A percentile compares a stretch with the other conserved stretches of the same genome.
These are phyloP conservation scores for Cadophora malorum DNA, from an alignment of 2,329 filamentous ascomycete species.

Conservation along the genomic window DNA sequence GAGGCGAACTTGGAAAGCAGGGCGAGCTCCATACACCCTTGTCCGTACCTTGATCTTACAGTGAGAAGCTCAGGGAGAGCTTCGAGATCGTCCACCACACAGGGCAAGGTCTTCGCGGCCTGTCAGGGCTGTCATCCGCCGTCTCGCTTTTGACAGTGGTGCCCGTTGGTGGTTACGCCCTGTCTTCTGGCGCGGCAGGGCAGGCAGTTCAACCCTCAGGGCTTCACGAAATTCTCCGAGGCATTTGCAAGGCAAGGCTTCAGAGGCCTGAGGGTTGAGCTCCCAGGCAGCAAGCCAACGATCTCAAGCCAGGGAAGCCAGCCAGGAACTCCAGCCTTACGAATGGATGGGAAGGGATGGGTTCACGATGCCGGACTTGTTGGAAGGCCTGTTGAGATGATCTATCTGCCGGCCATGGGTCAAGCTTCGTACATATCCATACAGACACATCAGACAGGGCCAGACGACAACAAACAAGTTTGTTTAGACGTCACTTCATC, in stretches of 20 bases:
- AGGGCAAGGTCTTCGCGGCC: neutral
- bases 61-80: neutral
- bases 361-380: slow-evolving; percentile 10
- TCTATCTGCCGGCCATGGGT: slow-evolving; percentile 42
- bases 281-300: neutral
- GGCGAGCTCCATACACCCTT: neutral
- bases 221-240: slow-evolving; percentile 39
- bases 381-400: slow-evolving; percentile 34
- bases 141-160: slow-evolving; percentile 4
- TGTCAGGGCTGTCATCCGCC: slow-evolving; percentile 7
- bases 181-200: slow-evolving; percentile 3
- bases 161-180: slow-evolving; percentile 4
- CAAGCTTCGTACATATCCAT: slow-evolving; percentile 14
- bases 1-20: neutral
- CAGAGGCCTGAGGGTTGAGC: slow-evolving; percentile 1
- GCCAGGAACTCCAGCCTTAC: slow-evolving; percentile 35
- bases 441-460: slow-evolving; percentile 2
- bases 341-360: slow-evolving; percentile 10
- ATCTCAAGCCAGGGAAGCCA: slow-evolving; percentile 18
- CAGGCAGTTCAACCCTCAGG: slow-evolving; percentile 17
- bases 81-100: neutral
- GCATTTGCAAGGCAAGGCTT: slow-evolving; percentile 2
- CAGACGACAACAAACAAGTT: neutral
- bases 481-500: slow-evolving; percentile 35
- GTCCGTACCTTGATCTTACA: neutral